Conservation (phyloP, 192 early-diverging fungal genomes). For the Kickxella alabastrina region DNA sequence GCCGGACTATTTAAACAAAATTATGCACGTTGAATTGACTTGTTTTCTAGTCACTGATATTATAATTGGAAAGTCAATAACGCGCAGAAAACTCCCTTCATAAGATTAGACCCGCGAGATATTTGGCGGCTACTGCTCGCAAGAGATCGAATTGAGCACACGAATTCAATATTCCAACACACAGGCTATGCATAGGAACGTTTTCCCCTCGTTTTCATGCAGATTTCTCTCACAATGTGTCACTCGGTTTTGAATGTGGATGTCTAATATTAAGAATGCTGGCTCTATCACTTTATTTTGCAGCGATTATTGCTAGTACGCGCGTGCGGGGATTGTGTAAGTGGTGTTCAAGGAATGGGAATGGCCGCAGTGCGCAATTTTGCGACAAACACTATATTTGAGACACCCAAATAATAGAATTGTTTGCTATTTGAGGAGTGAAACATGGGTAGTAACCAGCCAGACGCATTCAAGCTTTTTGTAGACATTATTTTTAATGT, state of each 20-base stretch:
- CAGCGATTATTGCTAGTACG: not conserved
- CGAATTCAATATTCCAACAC: no score
- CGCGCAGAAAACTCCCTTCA: not conserved
- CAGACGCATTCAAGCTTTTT: no score
- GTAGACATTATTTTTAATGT: no score
- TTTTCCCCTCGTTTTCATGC: not conserved
- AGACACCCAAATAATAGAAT: no score
- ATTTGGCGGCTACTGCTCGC: no score
- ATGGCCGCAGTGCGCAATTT: no score
- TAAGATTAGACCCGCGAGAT: not conserved
- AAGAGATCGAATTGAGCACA: no score
- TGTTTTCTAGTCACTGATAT: not conserved
- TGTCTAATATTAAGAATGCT: not conserved
- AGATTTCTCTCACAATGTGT: constrained; percentile 24
- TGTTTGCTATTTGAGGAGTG: no score
- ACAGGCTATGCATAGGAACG: not conserved
- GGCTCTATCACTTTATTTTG: not conserved
- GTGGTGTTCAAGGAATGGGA: no score
- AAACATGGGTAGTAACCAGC: no score
- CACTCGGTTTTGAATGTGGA: constrained; percentile 11
- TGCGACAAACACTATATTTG: no score
- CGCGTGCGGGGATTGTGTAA: no score
- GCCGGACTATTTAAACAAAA: constrained; percentile 5
- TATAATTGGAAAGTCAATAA: not conserved
- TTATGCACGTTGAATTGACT: not conserved